These are phyloP conservation scores for Aureobasidium melanogenum DNA, from an alignment of 2,329 filamentous ascomycete species.

Conservation along the genomic window DNA sequence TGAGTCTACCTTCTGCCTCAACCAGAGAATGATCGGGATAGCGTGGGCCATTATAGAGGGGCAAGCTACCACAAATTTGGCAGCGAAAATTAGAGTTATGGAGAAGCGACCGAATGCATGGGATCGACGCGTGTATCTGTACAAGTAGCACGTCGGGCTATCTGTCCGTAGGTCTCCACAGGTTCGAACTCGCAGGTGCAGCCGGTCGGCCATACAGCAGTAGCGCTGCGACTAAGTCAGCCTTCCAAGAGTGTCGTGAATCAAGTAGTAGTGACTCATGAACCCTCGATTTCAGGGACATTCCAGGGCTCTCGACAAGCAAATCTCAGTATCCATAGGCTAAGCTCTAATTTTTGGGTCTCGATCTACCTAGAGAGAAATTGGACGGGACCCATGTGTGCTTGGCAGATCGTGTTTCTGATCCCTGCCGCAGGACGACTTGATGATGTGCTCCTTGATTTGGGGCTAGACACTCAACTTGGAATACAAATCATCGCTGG, in stretches of 20 bases:
- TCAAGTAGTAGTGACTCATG: too few relatives aligned
- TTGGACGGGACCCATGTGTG: too few relatives aligned
- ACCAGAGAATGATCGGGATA: not conserved
- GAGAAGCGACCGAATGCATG: not conserved
- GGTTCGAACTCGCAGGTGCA: not conserved
- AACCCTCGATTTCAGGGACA: too few relatives aligned
- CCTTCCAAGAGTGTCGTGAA: not conserved
- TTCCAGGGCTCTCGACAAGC: too few relatives aligned
- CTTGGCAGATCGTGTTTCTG: too few relatives aligned
- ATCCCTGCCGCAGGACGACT: not conserved
- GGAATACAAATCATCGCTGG: not conserved
- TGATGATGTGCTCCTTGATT: not conserved
- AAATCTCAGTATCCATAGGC: too few relatives aligned
- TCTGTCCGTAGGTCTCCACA: not conserved
- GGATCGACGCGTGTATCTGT: not conserved
- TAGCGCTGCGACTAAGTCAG: too few relatives aligned
- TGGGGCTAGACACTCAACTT: not conserved
- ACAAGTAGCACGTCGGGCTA: not conserved
- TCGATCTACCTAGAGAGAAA: too few relatives aligned
- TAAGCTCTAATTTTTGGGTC: too few relatives aligned
- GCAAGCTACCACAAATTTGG: not conserved
- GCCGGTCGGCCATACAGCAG: not conserved
- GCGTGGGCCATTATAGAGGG: not conserved
- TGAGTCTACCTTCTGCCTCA: not conserved
- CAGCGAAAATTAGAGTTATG: not conserved